phyloP scores from a whole-genome alignment of 768 basidiomycete genomes.

The Scleroderma citrinum region DNA sequence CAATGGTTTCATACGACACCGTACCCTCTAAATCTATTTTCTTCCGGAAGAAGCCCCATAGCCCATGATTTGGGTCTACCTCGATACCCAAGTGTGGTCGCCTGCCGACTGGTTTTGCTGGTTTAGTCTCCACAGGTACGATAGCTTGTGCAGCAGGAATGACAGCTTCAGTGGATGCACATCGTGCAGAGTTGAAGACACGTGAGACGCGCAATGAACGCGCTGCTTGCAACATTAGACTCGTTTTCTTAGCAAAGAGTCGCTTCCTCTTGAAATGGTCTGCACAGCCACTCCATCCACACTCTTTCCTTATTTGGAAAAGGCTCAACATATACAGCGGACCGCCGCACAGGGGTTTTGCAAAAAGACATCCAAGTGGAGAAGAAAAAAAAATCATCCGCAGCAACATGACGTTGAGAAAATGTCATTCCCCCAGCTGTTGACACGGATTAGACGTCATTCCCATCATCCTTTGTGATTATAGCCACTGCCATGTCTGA shows the following conservation, averaged over 20 bases:
- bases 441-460: background rate
- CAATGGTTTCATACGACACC: slow-evolving; percentile 47
- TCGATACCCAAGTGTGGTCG: slow-evolving; percentile 40
- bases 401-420: background rate
- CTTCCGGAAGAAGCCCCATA: slow-evolving; percentile 71
- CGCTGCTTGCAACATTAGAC: slow-evolving; percentile 18
- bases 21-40: slow-evolving; percentile 45
- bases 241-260: slow-evolving; percentile 1
- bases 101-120: slow-evolving; percentile 22
- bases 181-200: slow-evolving; percentile 11
- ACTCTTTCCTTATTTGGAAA: background rate
- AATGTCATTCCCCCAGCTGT: background rate
- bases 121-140: background rate
- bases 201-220: slow-evolving; percentile 15
- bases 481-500: background rate
- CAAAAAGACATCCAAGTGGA: too few relatives aligned
- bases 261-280: background rate
- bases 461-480: background rate
- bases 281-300: slow-evolving; percentile 18
- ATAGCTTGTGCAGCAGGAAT: too few relatives aligned
- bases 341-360: background rate
- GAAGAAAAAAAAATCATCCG: background rate
- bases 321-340: background rate
- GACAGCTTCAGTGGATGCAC: slow-evolving; percentile 15
- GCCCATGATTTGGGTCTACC: slow-evolving; percentile 60